These are phyloP conservation scores for Solanum virginianum DNA, from an alignment of 257 asterid species.

Conservation along the genomic window DNA sequence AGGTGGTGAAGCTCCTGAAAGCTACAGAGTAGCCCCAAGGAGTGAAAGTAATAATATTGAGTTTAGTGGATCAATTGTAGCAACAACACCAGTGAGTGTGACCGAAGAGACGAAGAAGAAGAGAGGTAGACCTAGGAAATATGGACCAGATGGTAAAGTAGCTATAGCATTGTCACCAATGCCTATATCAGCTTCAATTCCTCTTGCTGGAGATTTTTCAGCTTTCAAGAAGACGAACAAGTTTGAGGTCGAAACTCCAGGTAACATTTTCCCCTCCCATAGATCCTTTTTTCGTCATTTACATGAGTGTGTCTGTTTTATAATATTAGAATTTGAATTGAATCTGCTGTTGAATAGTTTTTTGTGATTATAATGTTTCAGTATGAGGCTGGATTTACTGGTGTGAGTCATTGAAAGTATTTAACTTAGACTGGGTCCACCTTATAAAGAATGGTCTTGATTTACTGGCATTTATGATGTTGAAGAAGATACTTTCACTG, in stretches of 20 bases:
- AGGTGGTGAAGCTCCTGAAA: constrained; percentile 51
- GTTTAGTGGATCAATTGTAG: constrained; percentile 38
- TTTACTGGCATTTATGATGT: constrained; percentile 7
- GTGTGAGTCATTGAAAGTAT: constrained; percentile 15
- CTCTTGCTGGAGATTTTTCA: constrained; percentile 65
- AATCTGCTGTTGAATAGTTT: not conserved
- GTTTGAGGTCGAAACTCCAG: constrained; percentile 46
- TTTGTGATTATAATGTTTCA: constrained; percentile 1
- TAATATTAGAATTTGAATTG: not conserved
- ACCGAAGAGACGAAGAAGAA: constrained; percentile 50
- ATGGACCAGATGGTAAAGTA: constrained; percentile 39
- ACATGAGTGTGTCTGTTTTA: not conserved
- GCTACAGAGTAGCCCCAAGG: constrained; percentile 46
- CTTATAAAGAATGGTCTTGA: constrained; percentile 22
- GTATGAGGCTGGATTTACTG: constrained; percentile 29
- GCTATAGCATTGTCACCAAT: constrained; percentile 68
- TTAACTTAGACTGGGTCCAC: constrained; percentile 32
- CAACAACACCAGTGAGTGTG: constrained; percentile 17
- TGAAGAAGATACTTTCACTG: not conserved
- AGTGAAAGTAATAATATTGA: constrained; percentile 28
- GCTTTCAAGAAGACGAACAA: constrained; percentile 61
- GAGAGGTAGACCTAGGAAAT: constrained; percentile 90
- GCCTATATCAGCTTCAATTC: constrained; percentile 96
- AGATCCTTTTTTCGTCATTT: not conserved
- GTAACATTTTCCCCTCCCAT: constrained; percentile 13